Base-by-base conservation (phyloP, 2,329 filamentous ascomycete genomes). In the Colletotrichum truncatum region DNA sequence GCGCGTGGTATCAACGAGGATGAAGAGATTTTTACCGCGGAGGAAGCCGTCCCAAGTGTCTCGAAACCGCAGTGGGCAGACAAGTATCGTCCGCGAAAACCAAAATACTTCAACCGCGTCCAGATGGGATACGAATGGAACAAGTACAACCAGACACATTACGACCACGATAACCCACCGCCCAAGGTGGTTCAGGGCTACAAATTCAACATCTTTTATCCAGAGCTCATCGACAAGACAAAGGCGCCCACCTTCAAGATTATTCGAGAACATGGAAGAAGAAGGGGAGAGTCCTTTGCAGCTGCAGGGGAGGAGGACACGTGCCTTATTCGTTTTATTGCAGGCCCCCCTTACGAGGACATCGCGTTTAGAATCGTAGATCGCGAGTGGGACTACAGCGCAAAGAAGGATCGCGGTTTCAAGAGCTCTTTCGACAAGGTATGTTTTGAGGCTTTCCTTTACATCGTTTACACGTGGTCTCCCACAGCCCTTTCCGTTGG, bases 41-140 rank as follows among this genome's bases (percentile, higher is more conserved):
- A 99, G 80, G 96, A 97, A 78, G 86, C 90, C 39, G 89, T 97
- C 25, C 81, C 85, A 30, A 87, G 86, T 9, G 80, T 81, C 5
- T 81, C 86, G 3, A 89, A 89, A 69, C 91, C 93, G 4, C 87
- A 90, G 69, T 97, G 94, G 94, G 90, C 91, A 6, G 89, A 89
- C 74, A 94, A 95, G 78, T 92, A 97, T 77, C 88, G 91, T 38
- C 94, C 95, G 7, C 88, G 96, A 68, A 99, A 98, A 79, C 96
- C 96, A 11, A 89, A 92, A 66, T 98, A 98, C 80, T 99, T 99
- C 85, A 98, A 98, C 76, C 91, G 96, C 39, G 94, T 98, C 48
- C 94, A 97, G 78, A 98, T 98, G 93, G 96, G 96, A 56, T 99
- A 98, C 78, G 96, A 99, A 78, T 99, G 96, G 96, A 99, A 99